phyloP scores from a whole-genome alignment of 2,329 filamentous ascomycete genomes.

The Elsinoe batatas region DNA sequence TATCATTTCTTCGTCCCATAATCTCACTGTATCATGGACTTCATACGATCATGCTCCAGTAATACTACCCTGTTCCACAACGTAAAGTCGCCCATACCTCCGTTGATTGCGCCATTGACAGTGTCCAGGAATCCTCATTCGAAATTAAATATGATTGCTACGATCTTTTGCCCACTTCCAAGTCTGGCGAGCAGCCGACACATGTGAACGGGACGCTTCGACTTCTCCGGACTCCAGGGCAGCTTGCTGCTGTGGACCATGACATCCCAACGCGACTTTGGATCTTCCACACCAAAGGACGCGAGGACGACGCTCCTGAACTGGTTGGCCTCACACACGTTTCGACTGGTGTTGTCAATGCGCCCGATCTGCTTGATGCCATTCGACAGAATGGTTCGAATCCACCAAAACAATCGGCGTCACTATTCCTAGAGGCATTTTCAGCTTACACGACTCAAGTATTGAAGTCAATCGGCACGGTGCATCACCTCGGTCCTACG shows the following conservation, averaged over 20 bases:
- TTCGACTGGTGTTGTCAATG: not conserved
- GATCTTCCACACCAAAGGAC: conserved; percentile 3
- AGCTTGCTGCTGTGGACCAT: not conserved
- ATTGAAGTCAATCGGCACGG: not conserved
- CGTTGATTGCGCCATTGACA: not conserved
- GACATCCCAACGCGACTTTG: not conserved
- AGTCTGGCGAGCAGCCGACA: not conserved
- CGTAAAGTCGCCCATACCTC: not conserved
- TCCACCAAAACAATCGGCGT: not conserved
- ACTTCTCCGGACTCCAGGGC: not conserved
- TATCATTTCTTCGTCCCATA: conserved; percentile 12
- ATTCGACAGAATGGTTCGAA: not conserved
- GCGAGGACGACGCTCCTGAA: not conserved
- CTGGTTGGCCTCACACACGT: not conserved
- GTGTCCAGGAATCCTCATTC: not conserved
- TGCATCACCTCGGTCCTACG: not conserved
- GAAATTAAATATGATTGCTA: not conserved
- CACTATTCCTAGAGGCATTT: conserved; percentile 6
- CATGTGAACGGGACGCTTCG: not conserved
- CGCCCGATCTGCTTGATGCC: not conserved
- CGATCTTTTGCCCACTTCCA: not conserved
- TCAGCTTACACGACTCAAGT: not conserved
- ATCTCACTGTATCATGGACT: conserved; percentile 3
- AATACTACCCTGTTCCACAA: conserved; percentile 2
- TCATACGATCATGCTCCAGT: conserved; percentile 10